Base-by-base conservation (phyloP, 768 basidiomycete species). In the Amylocystis lapponica region DNA sequence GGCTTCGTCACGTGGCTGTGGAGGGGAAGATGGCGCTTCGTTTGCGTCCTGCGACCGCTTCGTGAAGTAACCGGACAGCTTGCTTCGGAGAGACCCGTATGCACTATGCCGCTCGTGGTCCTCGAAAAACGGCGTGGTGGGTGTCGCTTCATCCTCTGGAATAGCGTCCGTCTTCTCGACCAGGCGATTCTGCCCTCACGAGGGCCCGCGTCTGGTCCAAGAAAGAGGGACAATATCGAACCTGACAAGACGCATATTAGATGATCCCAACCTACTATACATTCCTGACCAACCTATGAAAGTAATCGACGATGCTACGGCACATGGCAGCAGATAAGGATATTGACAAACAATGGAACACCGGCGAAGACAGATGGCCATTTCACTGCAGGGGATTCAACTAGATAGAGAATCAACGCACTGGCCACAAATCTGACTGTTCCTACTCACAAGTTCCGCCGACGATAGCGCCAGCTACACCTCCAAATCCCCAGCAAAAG, bases 401-500 rank as follows among this genome's bases (percentile, higher is more conserved):
- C 86, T 91, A 50, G 27, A 26, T 41, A n/a, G n/a, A 39, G 10
- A 56, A 37, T 54, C 32, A 57, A 57, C 46, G 11, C 19, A 20
- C 42, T 44, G 23, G 29, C 19, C 36, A 44, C 23, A 7, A 36
- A 25, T n/a, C 29, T 20, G 27, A 8, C 17, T 34, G 3, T 31
- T 43, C 45, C 7, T 17, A 71, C 87, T 62, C 51, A 90, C 89
- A 83, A 53, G 80, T 67, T 53, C 88, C 88, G 48, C 89, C 92
- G 23, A 94, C 74, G 40, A 93, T 84, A 35, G 86, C 86, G 33
- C 91, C 91, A 35, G 83, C 78, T 11, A 93, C 89, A 76, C 94
- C 96, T 48, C 95, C 96, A 51, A 98, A 78, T 47, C 93, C 94
- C 96, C 95, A 96, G 52, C 83, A 89, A 62, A 95, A 96, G 10